Base-by-base conservation (phyloP, 768 basidiomycete genomes). In the Phlebiopsis gigantea region DNA sequence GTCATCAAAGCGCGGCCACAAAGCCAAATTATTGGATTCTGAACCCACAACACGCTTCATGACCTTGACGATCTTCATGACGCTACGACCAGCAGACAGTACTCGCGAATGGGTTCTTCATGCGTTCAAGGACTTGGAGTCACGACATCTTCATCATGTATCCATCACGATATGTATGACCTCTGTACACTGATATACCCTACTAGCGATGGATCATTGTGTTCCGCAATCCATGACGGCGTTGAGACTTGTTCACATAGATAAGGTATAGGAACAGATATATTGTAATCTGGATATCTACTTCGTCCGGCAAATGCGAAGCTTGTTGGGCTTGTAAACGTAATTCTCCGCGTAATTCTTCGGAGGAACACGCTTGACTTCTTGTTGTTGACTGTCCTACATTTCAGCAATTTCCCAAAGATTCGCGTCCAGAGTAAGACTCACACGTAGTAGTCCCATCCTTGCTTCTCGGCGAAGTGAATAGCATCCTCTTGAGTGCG, bases 391-490 rank as follows among this genome's bases (percentile, higher is more conserved):
- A 71, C 81, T 88, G 87, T 28, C n/a, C 34, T 10, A 31, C 29
- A n/a, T 21, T 24, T 22, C 21, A 39, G 46, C 46, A 41, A 9
- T 65, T n/a, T n/a, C n/a, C n/a, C n/a, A n/a, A 59, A 66, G 57
- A 59, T 12, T 42, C 41, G 19, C 6, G 50, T 34, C 21, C 19
- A 34, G 28, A 51, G 19, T 53, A 21, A 28, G n/a, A 81, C 88
- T 57, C 77, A 91, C 81, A 98, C 78, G 68, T 87, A 89, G 73
- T 93, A 96, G 67, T 93, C 87, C 95, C 94, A 97, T 41, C 91
- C 90, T 79, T 98, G 96, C 75, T 94, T 97, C 79, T 97, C 95
- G 22, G 93, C 90, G 68, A 98, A 98, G 66, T 92, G 90, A 52
- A 96, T 78, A 30, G 96, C 96, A 65, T 93, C 92, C 68, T 93